phyloP scores from a whole-genome alignment of 768 basidiomycete genomes.

The Hydnomerulius pinastri region DNA sequence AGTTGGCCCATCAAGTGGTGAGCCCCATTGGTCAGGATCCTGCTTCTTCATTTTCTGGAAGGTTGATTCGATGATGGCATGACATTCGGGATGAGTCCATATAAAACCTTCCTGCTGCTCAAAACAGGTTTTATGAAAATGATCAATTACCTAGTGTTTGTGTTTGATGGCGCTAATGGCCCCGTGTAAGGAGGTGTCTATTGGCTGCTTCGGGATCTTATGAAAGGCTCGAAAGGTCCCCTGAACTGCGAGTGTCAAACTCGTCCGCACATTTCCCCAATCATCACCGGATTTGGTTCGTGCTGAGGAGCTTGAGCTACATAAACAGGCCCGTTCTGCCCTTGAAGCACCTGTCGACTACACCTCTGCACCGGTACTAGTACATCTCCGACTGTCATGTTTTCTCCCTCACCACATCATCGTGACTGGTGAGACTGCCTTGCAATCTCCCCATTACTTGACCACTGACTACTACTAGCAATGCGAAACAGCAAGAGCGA shows the following conservation, averaged over 20 bases:
- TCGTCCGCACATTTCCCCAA: background rate
- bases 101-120: background rate
- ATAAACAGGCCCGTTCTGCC: slow-evolving; percentile 1
- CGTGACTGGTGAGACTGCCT: slow-evolving; percentile 28
- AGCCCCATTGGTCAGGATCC: background rate
- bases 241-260: background rate
- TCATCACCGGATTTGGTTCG: background rate
- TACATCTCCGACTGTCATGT: slow-evolving; percentile 16
- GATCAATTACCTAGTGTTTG: background rate
- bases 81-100: background rate
- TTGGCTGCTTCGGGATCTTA: background rate
- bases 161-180: background rate
- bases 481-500: slow-evolving; percentile 36
- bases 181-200: background rate
- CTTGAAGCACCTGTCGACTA: background rate
- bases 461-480: slow-evolving; percentile 19
- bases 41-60: background rate
- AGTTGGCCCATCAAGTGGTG: background rate
- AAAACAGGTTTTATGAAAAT: slow-evolving; percentile 1
- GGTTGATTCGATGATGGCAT: background rate
- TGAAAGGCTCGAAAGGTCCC: background rate
- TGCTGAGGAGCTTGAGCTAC: background rate
- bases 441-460: background rate
- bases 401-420: slow-evolving; percentile 25
- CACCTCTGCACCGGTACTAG: background rate